These are phyloP conservation scores for Anthracocystis walkeri DNA, from an alignment of 1,284 basidiomycete species.

Conservation along the genomic window DNA sequence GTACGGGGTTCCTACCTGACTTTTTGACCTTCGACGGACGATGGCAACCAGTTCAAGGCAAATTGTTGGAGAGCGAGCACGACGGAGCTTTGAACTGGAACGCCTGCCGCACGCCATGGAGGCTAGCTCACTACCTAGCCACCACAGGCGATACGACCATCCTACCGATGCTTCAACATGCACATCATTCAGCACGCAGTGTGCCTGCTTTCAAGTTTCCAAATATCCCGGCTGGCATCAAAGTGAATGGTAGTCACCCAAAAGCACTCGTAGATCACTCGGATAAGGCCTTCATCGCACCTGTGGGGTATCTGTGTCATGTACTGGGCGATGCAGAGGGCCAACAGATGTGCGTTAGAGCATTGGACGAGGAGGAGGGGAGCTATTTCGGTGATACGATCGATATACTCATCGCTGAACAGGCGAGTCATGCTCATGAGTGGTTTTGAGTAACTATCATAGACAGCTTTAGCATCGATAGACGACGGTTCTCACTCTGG, in stretches of 20 bases:
- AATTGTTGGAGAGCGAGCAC: constrained; percentile 56
- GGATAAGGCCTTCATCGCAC: constrained; percentile 64
- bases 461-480: constrained; percentile 2
- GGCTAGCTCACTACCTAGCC: constrained; percentile 62
- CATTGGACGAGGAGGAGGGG: constrained; percentile 36
- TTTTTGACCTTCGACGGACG: constrained; percentile 45
- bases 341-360: constrained; percentile 42
- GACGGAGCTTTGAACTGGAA: constrained; percentile 64
- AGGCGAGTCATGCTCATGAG: constrained; percentile 48
- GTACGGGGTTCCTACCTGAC: constrained; percentile 56
- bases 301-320: constrained; percentile 56
- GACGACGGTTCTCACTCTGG: not conserved
- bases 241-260: constrained; percentile 9
- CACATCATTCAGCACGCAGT: constrained; percentile 31
- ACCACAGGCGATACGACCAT: constrained; percentile 52
- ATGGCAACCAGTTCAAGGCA: constrained; percentile 47
- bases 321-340: constrained; percentile 46
- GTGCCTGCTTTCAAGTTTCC: constrained; percentile 40
- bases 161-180: constrained; percentile 53
- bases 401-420: constrained; percentile 60
- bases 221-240: constrained; percentile 55
- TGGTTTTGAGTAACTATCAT: constrained; percentile 50
- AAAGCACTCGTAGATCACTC: constrained; percentile 56
- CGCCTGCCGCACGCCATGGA: constrained; percentile 64
- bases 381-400: constrained; percentile 66